phyloP scores from a whole-genome alignment of 2,329 filamentous ascomycete genomes.

The Ascocoryne sarcoides region DNA sequence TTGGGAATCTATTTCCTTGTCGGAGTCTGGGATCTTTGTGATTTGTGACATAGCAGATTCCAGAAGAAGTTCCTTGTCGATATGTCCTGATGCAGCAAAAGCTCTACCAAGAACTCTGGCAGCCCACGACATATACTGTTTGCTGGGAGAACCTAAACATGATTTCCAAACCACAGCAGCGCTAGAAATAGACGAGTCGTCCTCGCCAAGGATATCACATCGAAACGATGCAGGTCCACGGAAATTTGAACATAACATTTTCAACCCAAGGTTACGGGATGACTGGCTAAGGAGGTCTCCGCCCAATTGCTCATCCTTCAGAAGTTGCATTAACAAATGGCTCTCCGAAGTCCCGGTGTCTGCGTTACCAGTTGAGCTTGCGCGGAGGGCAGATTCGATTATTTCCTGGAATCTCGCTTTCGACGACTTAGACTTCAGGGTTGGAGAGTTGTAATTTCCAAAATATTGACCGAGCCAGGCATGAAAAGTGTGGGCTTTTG shows the following conservation, averaged over 20 bases:
- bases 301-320: conserved; percentile 59
- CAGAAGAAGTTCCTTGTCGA: conserved; percentile 50
- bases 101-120: conserved; percentile 76
- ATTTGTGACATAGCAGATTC: conserved; percentile 47
- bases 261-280: conserved; percentile 61
- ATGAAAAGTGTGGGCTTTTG: conserved; percentile 67
- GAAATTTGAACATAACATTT: conserved; percentile 69
- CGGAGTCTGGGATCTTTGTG: conserved; percentile 28
- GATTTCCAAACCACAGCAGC: conserved; percentile 68
- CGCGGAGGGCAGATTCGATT: conserved; percentile 57
- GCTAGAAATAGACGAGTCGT: conserved; percentile 53
- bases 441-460: conserved; percentile 45
- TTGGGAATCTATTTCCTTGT: conserved; percentile 46
- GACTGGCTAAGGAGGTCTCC: conserved; percentile 59
- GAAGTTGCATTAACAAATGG: conserved; percentile 65
- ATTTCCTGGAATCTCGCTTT: conserved; percentile 55
- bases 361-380: conserved; percentile 61
- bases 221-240: conserved; percentile 46
- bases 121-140: conserved; percentile 74
- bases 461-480: conserved; percentile 69
- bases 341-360: conserved; percentile 66
- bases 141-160: conserved; percentile 54
- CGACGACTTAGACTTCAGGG: conserved; percentile 30
- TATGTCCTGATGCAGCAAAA: conserved; percentile 66
- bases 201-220: conserved; percentile 60